Evolutionary conservation across 345 rosid genomes (phyloP).

Genomic region (Eucalyptus cloeziana): DNA sequence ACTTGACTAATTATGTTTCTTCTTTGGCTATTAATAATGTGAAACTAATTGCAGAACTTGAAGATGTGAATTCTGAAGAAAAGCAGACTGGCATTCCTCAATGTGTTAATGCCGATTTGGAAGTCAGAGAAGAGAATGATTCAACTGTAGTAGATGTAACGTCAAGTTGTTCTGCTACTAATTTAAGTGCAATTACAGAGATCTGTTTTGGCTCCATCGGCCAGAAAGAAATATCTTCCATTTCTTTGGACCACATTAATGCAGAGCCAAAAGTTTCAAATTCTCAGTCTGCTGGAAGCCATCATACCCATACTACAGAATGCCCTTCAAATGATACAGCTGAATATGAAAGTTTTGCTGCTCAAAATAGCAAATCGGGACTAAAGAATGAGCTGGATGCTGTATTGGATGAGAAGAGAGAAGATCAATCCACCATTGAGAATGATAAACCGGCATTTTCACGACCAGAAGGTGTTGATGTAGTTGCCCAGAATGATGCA

Average conservation of each 20-base stretch:
- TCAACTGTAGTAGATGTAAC: conserved; percentile 1
- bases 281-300: neutral
- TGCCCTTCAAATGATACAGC: neutral
- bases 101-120: neutral
- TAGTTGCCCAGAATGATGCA: neutral
- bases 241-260: neutral
- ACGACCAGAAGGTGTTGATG: conserved; percentile 6
- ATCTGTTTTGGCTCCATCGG: neutral
- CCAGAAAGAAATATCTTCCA: neutral
- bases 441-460: neutral
- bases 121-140: conserved; percentile 1
- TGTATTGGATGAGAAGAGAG: neutral
- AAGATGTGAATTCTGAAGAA: neutral
- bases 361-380: neutral
- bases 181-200: neutral
- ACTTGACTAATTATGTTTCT: neutral
- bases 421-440: neutral
- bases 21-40: neutral
- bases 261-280: neutral
- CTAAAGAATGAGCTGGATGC: neutral
- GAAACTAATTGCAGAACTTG: neutral
- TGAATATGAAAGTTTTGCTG: neutral
- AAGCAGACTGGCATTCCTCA: neutral
- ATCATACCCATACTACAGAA: neutral
- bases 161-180: neutral